Evolutionary conservation across 495 filamentous ascomycete species (phyloP).

Genomic region (Talaromyces adpressus): DNA sequence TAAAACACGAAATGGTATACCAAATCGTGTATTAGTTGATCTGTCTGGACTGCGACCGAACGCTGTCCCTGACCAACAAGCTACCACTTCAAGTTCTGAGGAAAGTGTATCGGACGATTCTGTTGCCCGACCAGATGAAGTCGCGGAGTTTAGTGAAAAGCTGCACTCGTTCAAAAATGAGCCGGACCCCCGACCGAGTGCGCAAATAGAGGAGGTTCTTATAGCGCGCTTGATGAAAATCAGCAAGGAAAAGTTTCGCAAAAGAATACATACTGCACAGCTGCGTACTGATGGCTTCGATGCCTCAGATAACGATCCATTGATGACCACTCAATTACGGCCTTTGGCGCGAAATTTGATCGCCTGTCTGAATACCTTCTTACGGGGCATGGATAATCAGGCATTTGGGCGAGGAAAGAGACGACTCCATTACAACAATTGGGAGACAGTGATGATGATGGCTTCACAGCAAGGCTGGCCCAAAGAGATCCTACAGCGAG

Average conservation of each 20-base stretch:
- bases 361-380: neutral
- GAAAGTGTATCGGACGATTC: neutral
- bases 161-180: neutral
- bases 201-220: neutral
- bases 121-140: neutral
- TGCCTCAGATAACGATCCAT: neutral
- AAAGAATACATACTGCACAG: neutral
- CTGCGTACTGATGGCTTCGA: neutral
- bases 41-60: neutral
- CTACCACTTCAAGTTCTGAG: neutral
- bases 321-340: neutral
- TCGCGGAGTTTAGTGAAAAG: neutral
- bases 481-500: neutral
- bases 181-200: neutral
- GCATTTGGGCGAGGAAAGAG: neutral
- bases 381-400: neutral
- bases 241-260: neutral
- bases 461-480: neutral
- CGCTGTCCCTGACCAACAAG: neutral
- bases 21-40: neutral
- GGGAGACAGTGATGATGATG: neutral
- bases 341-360: neutral
- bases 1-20: neutral
- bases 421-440: neutral
- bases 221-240: neutral